Evolutionary conservation across 495 filamentous ascomycete species (phyloP).

Genomic region (Cladorrhinum samala): DNA sequence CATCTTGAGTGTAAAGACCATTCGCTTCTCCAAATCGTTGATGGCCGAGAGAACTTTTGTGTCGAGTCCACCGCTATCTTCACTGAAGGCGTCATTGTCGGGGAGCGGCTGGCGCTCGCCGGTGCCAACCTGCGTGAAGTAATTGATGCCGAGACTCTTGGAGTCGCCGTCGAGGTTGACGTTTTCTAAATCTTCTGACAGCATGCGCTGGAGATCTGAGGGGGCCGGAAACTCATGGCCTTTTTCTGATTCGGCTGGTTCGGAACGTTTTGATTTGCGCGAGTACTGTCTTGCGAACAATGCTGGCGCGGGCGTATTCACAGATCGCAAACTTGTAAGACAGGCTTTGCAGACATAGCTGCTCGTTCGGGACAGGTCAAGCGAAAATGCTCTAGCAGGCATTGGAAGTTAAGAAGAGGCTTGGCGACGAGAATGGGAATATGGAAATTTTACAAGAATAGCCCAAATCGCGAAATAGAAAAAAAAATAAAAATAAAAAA

Average conservation of each 20-base stretch:
- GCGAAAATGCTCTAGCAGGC: conserved; percentile 24
- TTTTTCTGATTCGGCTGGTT: neutral
- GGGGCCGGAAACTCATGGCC: conserved; percentile 3
- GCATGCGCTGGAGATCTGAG: conserved; percentile 4
- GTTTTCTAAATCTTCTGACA: conserved; percentile 8
- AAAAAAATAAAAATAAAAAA: neutral
- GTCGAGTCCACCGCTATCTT: conserved; percentile 39
- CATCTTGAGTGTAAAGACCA: conserved; percentile 37
- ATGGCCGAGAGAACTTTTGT: conserved; percentile 36
- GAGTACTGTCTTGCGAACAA: conserved; percentile 20
- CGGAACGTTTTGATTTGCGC: no score
- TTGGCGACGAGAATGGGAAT: neutral
- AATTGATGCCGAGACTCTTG: conserved; percentile 27
- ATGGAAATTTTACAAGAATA: neutral
- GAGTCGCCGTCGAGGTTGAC: conserved; percentile 4
- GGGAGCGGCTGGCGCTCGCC: conserved; percentile 30
- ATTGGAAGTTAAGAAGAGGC: conserved; percentile 9
- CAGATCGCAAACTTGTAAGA: conserved; percentile 18
- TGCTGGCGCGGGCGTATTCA: conserved; percentile 9
- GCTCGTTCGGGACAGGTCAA: conserved; percentile 23
- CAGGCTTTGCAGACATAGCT: conserved; percentile 33
- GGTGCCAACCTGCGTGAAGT: conserved; percentile 39
- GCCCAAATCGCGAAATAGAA: neutral
- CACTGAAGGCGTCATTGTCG: conserved; percentile 33
- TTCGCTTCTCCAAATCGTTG: conserved; percentile 47